Evolutionary conservation across 495 filamentous ascomycete species (phyloP).

Genomic region (Lichenothelia convexa): DNA sequence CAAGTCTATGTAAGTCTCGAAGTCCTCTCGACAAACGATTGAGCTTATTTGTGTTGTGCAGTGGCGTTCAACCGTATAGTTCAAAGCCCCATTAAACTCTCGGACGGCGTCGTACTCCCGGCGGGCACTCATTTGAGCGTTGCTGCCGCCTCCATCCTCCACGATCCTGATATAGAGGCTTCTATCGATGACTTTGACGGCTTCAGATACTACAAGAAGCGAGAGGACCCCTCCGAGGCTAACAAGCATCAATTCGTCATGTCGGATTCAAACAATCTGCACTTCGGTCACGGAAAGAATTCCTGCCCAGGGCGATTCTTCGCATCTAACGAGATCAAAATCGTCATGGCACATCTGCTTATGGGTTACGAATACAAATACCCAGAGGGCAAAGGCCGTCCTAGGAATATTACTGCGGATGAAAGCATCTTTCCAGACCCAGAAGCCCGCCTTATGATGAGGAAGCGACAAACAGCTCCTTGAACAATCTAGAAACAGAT

Average conservation of each 20-base stretch:
- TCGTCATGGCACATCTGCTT: constrained; percentile 14
- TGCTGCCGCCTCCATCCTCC: constrained; percentile 3
- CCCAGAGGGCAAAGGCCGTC: not conserved
- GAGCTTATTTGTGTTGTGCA: not conserved
- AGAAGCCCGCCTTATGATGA: constrained; percentile 1
- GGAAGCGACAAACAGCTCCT: constrained; percentile 1
- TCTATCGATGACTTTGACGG: too few species aligned
- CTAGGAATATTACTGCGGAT: constrained; percentile 2
- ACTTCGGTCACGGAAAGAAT: constrained; percentile 32
- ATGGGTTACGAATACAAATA: constrained; percentile 5
- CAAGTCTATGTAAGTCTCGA: constrained; percentile 12
- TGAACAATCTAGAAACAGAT: constrained; percentile 3
- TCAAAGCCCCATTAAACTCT: constrained; percentile 8
- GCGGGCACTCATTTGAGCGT: constrained; percentile 8
- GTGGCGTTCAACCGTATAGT: constrained; percentile 11
- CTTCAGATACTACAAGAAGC: constrained; percentile 31
- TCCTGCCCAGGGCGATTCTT: constrained; percentile 39
- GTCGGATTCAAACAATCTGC: constrained; percentile 25
- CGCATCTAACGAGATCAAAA: constrained; percentile 31
- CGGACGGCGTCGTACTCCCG: constrained; percentile 13
- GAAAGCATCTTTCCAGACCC: constrained; percentile 1
- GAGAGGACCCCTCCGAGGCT: constrained; percentile 18
- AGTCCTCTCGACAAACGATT: not conserved
- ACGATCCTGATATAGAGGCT: constrained; percentile 21
- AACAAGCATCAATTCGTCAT: constrained; percentile 26